Evolutionary conservation across 257 asterid genomes (phyloP).

Genomic region (Salvia miltiorrhiza): DNA sequence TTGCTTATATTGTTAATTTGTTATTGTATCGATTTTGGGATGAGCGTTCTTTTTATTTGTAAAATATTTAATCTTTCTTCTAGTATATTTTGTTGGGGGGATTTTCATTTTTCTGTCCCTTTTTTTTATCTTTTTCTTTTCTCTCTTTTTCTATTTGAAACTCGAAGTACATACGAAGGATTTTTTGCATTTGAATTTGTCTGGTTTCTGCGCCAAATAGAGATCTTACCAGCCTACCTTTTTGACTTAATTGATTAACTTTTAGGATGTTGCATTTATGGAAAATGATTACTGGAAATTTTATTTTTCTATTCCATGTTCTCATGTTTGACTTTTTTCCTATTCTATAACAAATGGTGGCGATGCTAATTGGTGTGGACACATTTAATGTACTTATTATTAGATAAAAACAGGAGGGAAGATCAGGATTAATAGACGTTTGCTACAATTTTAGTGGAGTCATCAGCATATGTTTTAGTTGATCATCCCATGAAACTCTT

Average conservation of each 20-base stretch:
- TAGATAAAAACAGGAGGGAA: too few relatives aligned
- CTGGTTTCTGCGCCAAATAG: neutral
- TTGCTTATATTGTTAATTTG: neutral
- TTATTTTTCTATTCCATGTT: neutral
- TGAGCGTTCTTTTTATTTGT: neutral
- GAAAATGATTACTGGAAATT: constrained; percentile 1
- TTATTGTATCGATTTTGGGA: neutral
- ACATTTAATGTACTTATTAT: neutral
- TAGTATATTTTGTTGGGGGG: neutral
- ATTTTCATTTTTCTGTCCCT: neutral
- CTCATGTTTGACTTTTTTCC: neutral
- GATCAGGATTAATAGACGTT: too few relatives aligned
- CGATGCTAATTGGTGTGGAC: neutral
- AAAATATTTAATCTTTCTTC: too few relatives aligned
- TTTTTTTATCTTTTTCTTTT: too few relatives aligned
- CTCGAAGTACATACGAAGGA: neutral
- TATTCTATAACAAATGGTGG: neutral
- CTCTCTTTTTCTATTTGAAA: neutral
- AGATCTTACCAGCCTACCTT: constrained; percentile 8
- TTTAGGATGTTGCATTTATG: neutral
- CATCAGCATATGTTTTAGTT: neutral
- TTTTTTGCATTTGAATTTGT: constrained; percentile 1
- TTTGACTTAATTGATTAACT: neutral
- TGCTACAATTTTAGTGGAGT: neutral
- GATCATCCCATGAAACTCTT: neutral